These are phyloP conservation scores for Leucaena leucocephala DNA, from an alignment of 306 rosid species.

Conservation along the genomic window DNA sequence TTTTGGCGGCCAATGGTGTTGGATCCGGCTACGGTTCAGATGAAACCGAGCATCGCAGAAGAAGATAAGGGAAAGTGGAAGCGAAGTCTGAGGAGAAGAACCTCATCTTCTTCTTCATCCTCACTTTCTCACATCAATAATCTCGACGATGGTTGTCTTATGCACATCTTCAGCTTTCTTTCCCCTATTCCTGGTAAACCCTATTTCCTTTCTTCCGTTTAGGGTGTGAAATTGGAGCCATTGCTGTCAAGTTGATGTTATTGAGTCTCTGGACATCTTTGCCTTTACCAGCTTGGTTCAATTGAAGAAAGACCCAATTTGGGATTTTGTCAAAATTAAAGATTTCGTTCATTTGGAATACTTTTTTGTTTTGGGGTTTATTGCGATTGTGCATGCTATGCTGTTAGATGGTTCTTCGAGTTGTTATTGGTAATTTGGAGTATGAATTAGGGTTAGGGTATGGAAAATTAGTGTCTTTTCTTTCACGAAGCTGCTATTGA, in stretches of 20 bases:
- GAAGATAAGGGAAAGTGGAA: conserved; percentile 38
- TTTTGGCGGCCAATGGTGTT: conserved; percentile 9
- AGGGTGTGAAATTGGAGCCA: conserved; percentile 25
- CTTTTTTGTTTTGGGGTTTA: conserved; percentile 14
- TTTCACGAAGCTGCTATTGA: conserved; percentile 74
- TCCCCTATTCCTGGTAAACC: conserved; percentile 84
- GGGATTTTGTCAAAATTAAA: conserved; percentile 26
- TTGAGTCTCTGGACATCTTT: conserved; percentile 96
- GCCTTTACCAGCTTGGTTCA: neutral
- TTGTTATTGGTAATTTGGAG: conserved; percentile 1
- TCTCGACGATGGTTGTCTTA: conserved; percentile 90
- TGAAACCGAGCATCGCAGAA: conserved; percentile 12
- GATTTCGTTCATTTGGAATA: conserved; percentile 13
- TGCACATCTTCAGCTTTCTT: conserved; percentile 94
- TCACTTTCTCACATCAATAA: conserved; percentile 50
- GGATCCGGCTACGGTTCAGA: conserved; percentile 25
- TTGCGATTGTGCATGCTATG: neutral
- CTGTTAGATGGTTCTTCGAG: neutral
- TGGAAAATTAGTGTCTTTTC: conserved; percentile 34
- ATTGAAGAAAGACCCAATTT: conserved; percentile 35
- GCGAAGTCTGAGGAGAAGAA: conserved; percentile 31
- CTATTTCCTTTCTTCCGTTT: neutral
- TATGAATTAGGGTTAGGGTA: conserved; percentile 17
- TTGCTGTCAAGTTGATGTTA: conserved; percentile 59
- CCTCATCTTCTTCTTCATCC: conserved; percentile 35